Evolutionary conservation across 208 protist species (phyloP).

Genomic region (Tritrichomonas foetus): DNA sequence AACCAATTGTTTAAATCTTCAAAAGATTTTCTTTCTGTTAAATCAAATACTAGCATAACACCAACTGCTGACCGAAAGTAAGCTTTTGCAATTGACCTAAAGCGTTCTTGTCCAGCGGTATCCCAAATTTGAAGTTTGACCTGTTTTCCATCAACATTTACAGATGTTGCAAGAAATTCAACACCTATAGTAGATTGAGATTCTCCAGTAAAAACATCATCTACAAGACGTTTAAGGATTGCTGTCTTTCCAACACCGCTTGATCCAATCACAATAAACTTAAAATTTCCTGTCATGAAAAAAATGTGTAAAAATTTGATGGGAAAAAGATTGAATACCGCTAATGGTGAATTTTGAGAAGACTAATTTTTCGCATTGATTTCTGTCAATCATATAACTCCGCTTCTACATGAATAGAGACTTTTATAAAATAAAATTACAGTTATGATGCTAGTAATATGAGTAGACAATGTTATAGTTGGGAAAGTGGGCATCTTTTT

Average conservation of each 20-base stretch:
- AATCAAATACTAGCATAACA: slow-evolving; percentile 7
- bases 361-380: no score
- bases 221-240: background rate
- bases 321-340: no score
- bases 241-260: slow-evolving; percentile 27
- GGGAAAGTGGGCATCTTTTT: no score
- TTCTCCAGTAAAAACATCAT: background rate
- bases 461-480: no score
- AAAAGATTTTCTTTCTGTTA: slow-evolving; percentile 39
- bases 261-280: slow-evolving; percentile 26
- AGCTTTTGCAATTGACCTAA: slow-evolving; percentile 28
- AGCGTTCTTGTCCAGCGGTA: slow-evolving; percentile 28
- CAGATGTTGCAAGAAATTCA: background rate
- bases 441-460: no score
- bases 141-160: background rate
- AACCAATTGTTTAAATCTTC: background rate
- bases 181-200: slow-evolving; percentile 20
- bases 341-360: no score
- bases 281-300: slow-evolving; percentile 1
- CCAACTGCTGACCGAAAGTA: slow-evolving; percentile 2
- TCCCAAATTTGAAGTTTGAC: slow-evolving; percentile 40
- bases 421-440: no score
- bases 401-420: no score
- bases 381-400: no score
- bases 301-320: background rate